Conservation (phyloP, 306 rosid genomes). For the Bauhinia variegata region DNA sequence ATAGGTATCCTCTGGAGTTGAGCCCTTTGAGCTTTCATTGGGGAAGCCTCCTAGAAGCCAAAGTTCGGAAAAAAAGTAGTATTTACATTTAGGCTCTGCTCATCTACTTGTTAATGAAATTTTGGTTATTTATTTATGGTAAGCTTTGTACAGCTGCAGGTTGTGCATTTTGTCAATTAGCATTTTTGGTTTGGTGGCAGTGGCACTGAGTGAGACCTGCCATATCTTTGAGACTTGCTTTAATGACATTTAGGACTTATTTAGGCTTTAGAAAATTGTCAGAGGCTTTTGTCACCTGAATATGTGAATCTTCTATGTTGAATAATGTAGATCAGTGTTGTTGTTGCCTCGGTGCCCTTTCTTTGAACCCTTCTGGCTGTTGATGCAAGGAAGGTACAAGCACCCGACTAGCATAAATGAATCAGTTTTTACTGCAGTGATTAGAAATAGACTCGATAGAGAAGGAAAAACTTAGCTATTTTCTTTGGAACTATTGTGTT, state of each 20-base stretch:
- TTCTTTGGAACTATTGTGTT: constrained; percentile 5
- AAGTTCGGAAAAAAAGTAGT: background rate
- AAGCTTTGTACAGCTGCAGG: background rate
- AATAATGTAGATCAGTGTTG: background rate
- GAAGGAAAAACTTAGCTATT: background rate
- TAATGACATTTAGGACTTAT: background rate
- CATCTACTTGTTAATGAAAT: background rate
- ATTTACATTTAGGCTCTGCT: background rate
- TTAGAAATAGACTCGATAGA: background rate
- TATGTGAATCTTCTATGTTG: constrained; percentile 8
- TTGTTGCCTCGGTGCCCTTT: background rate
- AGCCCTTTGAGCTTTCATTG: background rate
- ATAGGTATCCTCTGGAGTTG: background rate
- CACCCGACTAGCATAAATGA: background rate
- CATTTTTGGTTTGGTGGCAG: too few relatives aligned
- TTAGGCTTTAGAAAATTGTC: constrained; percentile 10
- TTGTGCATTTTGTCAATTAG: too few relatives aligned
- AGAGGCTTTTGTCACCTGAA: constrained; percentile 7
- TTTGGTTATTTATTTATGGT: background rate
- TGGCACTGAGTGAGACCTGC: background rate
- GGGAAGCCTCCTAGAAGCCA: too few relatives aligned
- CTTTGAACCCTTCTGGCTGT: background rate
- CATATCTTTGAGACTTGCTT: too few relatives aligned
- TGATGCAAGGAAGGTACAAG: constrained; percentile 8
- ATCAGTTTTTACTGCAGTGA: background rate